Conservation (phyloP, 305 asterid genomes). For the Rubia balearica region DNA sequence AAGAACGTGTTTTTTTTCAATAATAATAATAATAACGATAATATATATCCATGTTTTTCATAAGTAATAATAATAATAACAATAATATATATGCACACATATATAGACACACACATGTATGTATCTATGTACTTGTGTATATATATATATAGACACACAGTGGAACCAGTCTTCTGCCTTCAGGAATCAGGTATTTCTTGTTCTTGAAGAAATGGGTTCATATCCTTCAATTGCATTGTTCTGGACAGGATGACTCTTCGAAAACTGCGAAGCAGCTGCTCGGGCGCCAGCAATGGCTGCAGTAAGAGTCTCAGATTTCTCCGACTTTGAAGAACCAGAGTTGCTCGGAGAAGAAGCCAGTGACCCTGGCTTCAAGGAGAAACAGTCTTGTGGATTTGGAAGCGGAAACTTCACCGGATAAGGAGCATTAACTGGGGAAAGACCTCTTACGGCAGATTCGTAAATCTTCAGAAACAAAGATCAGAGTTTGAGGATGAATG, state of each 20-base stretch:
- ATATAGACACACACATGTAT: too few species aligned
- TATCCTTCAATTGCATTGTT: conserved; percentile 12
- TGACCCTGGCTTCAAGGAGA: conserved; percentile 63
- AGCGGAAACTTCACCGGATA: conserved; percentile 53
- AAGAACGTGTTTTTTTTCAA: too few species aligned
- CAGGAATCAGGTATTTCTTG: conserved; percentile 24
- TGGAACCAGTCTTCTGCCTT: conserved; percentile 1
- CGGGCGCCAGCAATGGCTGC: conserved; percentile 77
- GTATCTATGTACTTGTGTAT: too few species aligned
- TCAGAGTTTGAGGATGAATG: neutral
- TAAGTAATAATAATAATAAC: too few species aligned
- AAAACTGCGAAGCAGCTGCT: conserved; percentile 73
- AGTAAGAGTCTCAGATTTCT: conserved; percentile 43
- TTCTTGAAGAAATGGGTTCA: conserved; percentile 30
- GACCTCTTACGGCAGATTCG: conserved; percentile 73
- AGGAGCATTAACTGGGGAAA: conserved; percentile 48
- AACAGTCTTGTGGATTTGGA: conserved; percentile 46
- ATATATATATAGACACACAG: too few species aligned
- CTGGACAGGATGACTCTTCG: conserved; percentile 27
- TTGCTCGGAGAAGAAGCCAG: conserved; percentile 28
- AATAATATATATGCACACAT: too few species aligned
- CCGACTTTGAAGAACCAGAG: conserved; percentile 26
- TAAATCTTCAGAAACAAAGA: conserved; percentile 36
- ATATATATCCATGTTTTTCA: too few species aligned
- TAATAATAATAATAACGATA: too few species aligned